Base-by-base conservation (phyloP, 495 filamentous ascomycete species). In the Xylaria bambusicola region DNA sequence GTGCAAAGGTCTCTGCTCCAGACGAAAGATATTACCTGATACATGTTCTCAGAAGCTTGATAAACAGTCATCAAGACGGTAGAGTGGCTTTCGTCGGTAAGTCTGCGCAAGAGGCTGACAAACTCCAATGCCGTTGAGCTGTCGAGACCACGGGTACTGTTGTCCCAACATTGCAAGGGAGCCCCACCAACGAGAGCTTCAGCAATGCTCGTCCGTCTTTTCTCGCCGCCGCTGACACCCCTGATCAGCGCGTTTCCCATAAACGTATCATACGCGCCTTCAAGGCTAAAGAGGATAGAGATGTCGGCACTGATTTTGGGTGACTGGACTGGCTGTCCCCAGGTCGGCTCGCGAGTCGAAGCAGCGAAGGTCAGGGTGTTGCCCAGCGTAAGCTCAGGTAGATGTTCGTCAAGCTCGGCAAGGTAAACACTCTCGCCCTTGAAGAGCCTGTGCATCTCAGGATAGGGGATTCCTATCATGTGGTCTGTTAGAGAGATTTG, bases 211-310 rank as follows among this genome's bases (percentile, higher is more conserved):
- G 78, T 71, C 51, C 79, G 68, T 24, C 75, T 73, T 73, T 82
- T 70, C 73, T 78, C 72, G 62, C 82, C 81, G 4, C 83, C 78
- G 67, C 84, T 86, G 0, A 84, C 78, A 36, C 85, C 84, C n/a
- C 89, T 82, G 17, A 90, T 84, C 62, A 84, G 88, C 62, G 87
- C 84, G 69, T 93, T 88, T 42, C 91, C 91, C 2, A 95, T 88
- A n/a, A 83, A 77, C 0, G 90, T 93, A 62, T 91, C 82, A 62
- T n/a, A n/a, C n/a, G n/a, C n/a, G n/a, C n/a, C n/a, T n/a, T n/a
- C n/a, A n/a, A n/a, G n/a, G n/a, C n/a, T n/a, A n/a, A n/a, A n/a
- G n/a, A n/a, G n/a, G n/a, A n/a, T n/a, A n/a, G n/a, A n/a, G n/a
- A n/a, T n/a, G n/a, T n/a, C n/a, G 84, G 81, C 0, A 88, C 91